Evolutionary conservation across 129 eudicot species (phyloP), one percentile per base, ranked within the genome.

Genomic region (Glebionis coronaria): DNA sequence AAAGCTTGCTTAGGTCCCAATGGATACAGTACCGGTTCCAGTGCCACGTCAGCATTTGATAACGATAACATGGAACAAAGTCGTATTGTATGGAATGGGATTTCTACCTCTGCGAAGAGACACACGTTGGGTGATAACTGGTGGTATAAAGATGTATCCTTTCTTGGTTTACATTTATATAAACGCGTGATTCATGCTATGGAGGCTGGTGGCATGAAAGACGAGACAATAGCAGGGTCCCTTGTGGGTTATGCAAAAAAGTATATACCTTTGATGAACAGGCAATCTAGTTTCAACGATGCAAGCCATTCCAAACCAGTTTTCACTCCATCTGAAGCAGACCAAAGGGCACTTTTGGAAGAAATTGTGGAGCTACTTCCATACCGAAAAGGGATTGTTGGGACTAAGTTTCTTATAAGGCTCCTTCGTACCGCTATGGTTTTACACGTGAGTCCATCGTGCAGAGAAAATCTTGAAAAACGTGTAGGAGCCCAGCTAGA

Each of bases 121-220:
- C 81, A 68, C 2, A 27, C 76, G 0, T 28, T 40, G 23, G 75
- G 70, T 4, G 87, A 85, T 0, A 83, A 82, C 60, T 88, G 98
- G 96, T 92, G 98, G 98, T 85, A 83, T 18, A 85, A 84, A 70
- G 98, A 92, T 69, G 95, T 85, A 5, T 83, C 91, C 2, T 83
- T 74, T 69, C 87, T 92, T 9, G 73, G 85, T 29, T 73, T 88
- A 51, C 82, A 80, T 51, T 59, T 88, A 25, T 92, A 79, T 40
- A 92, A 85, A 75, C 46, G 96, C 8, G 58, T 91, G 27, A 85
- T 91, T 58, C 82, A 76, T 35, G 87, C 87, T 10, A 88, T 88
- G 49, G 87, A 80, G 63, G 70, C 67, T 0, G 67, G 69, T 12
- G 98, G 98, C 1, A 88, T 88, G 91, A 78, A 72, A 64, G 62